Percentiles rank a stretch among this genome's conserved stretches.
phyloP scores from a whole-genome alignment of 495 filamentous ascomycete genomes.

The Aspergillus diversus region DNA sequence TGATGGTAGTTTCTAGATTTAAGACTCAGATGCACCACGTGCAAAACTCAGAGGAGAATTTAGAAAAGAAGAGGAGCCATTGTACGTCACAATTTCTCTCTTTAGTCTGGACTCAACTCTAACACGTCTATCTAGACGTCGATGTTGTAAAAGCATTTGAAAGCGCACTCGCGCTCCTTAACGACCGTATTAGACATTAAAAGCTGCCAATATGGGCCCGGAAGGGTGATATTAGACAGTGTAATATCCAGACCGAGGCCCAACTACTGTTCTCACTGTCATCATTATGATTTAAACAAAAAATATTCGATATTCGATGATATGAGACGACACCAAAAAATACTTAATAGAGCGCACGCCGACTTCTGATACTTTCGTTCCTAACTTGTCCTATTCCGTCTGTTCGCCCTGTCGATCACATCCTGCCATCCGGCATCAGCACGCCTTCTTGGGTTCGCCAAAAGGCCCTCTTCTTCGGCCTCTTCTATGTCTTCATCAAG shows the following conservation, averaged over 20 bases:
- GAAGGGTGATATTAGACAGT: neutral
- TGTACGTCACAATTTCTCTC: conserved; percentile 53
- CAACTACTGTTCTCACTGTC: neutral
- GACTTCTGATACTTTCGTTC: neutral
- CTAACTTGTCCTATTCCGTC: conserved; percentile 9
- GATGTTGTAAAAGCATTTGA: conserved; percentile 83
- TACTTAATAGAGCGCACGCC: too few species aligned
- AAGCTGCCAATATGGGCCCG: neutral
- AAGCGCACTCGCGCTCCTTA: conserved; percentile 71
- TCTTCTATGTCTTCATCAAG: conserved; percentile 87
- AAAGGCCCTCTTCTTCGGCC: conserved; percentile 91
- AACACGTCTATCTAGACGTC: conserved; percentile 52
- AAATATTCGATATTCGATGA: neutral
- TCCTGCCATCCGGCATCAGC: conserved; percentile 89
- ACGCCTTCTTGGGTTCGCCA: conserved; percentile 77
- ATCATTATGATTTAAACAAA: neutral
- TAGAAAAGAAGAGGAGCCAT: conserved; percentile 74
- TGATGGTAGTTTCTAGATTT: conserved; percentile 51
- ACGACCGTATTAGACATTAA: conserved; percentile 36
- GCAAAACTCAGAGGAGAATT: conserved; percentile 64
- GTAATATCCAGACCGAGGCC: neutral
- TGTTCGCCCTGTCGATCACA: conserved; percentile 62
- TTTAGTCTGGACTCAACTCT: conserved; percentile 2
- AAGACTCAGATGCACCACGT: conserved; percentile 78
- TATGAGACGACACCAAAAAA: too few species aligned